Evolutionary conservation across 257 asterid genomes (phyloP).

Genomic region (Forsythia viridissima): DNA sequence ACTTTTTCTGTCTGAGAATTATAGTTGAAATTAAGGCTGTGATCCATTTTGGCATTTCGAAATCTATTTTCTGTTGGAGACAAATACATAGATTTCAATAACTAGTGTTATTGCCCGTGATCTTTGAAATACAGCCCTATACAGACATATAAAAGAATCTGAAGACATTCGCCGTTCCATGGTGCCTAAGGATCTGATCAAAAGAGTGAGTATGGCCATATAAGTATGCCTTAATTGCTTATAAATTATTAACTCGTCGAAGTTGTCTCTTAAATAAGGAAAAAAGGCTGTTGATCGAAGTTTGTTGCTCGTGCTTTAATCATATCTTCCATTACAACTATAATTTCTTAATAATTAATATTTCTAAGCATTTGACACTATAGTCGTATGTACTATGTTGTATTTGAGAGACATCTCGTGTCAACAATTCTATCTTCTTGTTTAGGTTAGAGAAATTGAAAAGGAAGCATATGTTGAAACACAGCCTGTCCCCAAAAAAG

Average conservation of each 20-base stretch:
- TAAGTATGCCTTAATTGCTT: not conserved
- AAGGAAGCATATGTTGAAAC: slow-evolving; percentile 51
- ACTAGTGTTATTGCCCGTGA: slow-evolving; percentile 9
- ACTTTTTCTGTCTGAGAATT: not conserved
- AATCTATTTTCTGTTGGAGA: slow-evolving; percentile 3
- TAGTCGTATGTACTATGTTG: not conserved
- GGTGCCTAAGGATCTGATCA: slow-evolving; percentile 82
- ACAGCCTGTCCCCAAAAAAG: slow-evolving; percentile 56
- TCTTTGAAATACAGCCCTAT: slow-evolving; percentile 48
- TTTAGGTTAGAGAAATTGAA: slow-evolving; percentile 78
- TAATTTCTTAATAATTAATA: not conserved
- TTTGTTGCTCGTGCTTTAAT: not conserved
- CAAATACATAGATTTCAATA: not conserved
- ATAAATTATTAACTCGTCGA: not conserved
- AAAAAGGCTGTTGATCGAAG: not conserved
- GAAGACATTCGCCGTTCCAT: slow-evolving; percentile 72
- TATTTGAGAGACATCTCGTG: not conserved
- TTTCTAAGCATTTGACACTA: not conserved
- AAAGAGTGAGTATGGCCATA: slow-evolving; percentile 54
- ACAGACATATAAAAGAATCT: slow-evolving; percentile 64
- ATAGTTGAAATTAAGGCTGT: not conserved
- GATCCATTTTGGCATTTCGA: not conserved
- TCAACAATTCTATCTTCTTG: not conserved
- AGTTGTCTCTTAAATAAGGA: slow-evolving; percentile 5
- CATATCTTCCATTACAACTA: not conserved